Percentiles rank a stretch among this genome's conserved stretches.
Conservation (phyloP, 2,329 filamentous ascomycete species). For the Aaosphaeria arxii region DNA sequence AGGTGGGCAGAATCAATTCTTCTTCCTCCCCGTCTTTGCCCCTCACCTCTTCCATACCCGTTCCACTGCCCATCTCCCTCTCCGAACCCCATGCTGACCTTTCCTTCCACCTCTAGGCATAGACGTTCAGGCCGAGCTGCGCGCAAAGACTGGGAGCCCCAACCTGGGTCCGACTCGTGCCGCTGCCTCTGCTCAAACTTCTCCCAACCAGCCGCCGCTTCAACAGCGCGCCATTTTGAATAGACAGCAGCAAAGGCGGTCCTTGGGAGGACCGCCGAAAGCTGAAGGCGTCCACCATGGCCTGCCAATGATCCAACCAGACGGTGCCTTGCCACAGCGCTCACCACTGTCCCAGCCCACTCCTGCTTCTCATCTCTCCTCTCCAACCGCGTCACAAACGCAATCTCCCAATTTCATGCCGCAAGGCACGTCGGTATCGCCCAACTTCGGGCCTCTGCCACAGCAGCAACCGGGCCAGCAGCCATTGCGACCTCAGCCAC, state of each 20-base stretch:
- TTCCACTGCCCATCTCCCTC: background rate
- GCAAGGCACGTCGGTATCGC: slow-evolving; percentile 58
- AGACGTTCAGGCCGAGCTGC: slow-evolving; percentile 93
- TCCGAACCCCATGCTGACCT: slow-evolving; percentile 12
- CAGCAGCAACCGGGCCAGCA: slow-evolving; percentile 49
- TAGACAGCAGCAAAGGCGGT: slow-evolving; percentile 70
- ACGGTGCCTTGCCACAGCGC: slow-evolving; percentile 45
- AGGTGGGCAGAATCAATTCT: slow-evolving; percentile 52
- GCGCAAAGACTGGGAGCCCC: slow-evolving; percentile 86
- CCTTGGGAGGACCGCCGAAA: slow-evolving; percentile 74
- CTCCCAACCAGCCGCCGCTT: slow-evolving; percentile 60
- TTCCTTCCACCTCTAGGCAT: slow-evolving; percentile 60
- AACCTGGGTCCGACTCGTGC: slow-evolving; percentile 64
- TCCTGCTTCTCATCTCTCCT: slow-evolving; percentile 73
- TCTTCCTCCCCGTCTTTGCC: background rate
- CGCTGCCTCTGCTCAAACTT: slow-evolving; percentile 53
- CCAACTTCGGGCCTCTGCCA: slow-evolving; percentile 54
- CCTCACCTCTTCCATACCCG: background rate
- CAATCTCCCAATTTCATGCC: slow-evolving; percentile 62
- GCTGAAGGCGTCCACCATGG: slow-evolving; percentile 51
- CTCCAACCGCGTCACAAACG: slow-evolving; percentile 56
- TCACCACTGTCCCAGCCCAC: slow-evolving; percentile 78
- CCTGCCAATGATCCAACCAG: slow-evolving; percentile 40
- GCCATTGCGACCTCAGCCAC: slow-evolving; percentile 45
- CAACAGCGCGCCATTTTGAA: slow-evolving; percentile 80